A percentile compares a stretch with the other conserved stretches of the same genome.
phyloP scores from a whole-genome alignment of 768 basidiomycete species.

The Clavaria fumosa region DNA sequence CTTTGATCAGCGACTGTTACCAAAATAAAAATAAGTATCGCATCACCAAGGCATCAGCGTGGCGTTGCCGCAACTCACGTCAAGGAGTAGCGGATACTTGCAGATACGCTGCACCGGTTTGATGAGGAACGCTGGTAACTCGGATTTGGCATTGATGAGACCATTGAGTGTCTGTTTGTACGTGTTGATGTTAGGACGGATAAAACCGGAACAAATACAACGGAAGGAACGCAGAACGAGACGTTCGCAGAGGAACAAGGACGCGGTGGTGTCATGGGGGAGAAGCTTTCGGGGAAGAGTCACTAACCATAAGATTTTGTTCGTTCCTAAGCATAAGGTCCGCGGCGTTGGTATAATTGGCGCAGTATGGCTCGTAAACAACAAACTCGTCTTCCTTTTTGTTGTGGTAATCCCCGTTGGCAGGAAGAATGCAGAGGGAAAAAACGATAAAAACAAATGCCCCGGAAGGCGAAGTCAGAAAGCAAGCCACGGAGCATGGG shows the following conservation, averaged over 20 bases:
- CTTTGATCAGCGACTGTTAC: slow-evolving; percentile 71
- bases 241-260: no score
- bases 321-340: slow-evolving; percentile 79
- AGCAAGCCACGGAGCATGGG: slow-evolving; percentile 21
- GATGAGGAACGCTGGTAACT: slow-evolving; percentile 92
- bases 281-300: no score
- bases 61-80: slow-evolving; percentile 35
- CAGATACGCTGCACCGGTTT: slow-evolving; percentile 97
- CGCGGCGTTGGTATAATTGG: slow-evolving; percentile 79
- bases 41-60: slow-evolving; percentile 9
- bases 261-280: no score
- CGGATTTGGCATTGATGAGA: slow-evolving; percentile 80
- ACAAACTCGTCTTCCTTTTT: slow-evolving; percentile 91
- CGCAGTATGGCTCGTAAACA: slow-evolving; percentile 95
- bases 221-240: no score
- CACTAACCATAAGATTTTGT: slow-evolving; percentile 68
- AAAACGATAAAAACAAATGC: slow-evolving; percentile 13
- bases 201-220: slow-evolving; percentile 8
- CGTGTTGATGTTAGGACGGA: slow-evolving; percentile 24
- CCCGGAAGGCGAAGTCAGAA: slow-evolving; percentile 29
- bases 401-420: slow-evolving; percentile 18
- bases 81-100: slow-evolving; percentile 92
- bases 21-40: slow-evolving; percentile 8
- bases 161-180: slow-evolving; percentile 56
- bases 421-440: slow-evolving; percentile 18